phyloP scores from a whole-genome alignment of 2,329 filamentous ascomycete genomes.

The Fusarium papillatum region DNA sequence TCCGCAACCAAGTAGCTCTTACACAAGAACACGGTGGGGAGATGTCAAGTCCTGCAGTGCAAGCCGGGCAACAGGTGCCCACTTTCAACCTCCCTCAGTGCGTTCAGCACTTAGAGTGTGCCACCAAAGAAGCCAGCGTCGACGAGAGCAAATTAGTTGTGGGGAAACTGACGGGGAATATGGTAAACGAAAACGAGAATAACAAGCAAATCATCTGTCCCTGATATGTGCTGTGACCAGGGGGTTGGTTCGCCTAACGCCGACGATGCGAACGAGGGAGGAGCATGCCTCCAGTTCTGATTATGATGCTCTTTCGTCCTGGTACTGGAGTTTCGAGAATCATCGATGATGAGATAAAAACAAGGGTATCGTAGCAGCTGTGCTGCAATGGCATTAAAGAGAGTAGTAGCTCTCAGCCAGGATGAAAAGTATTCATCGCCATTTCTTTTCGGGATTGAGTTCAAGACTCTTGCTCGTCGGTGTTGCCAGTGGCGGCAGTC shows the following conservation, averaged over 20 bases:
- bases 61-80: neutral
- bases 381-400: conserved; percentile 27
- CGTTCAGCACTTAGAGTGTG: neutral
- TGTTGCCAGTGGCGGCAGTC: conserved; percentile 31
- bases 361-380: conserved; percentile 41
- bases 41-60: neutral
- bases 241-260: conserved; percentile 30
- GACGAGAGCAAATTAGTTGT: conserved; percentile 15
- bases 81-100: neutral
- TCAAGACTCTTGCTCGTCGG: conserved; percentile 36
- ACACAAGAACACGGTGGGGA: neutral
- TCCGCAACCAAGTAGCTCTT: neutral
- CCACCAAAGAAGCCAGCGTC: conserved; percentile 3
- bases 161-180: conserved; percentile 1
- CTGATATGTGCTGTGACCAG: conserved; percentile 1
- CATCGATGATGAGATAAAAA: conserved; percentile 23
- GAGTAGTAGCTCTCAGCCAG: conserved; percentile 10
- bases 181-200: conserved; percentile 6
- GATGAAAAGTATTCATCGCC: conserved; percentile 4
- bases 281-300: conserved; percentile 13
- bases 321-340: conserved; percentile 16
- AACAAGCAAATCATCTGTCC: conserved; percentile 19
- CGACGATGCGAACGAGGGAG: conserved; percentile 30
- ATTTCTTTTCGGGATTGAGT: conserved; percentile 5
- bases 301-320: conserved; percentile 15